Evolutionary conservation across 306 rosid genomes (phyloP), one percentile per base, ranked within the genome.

Genomic region (Vicia sativa): DNA sequence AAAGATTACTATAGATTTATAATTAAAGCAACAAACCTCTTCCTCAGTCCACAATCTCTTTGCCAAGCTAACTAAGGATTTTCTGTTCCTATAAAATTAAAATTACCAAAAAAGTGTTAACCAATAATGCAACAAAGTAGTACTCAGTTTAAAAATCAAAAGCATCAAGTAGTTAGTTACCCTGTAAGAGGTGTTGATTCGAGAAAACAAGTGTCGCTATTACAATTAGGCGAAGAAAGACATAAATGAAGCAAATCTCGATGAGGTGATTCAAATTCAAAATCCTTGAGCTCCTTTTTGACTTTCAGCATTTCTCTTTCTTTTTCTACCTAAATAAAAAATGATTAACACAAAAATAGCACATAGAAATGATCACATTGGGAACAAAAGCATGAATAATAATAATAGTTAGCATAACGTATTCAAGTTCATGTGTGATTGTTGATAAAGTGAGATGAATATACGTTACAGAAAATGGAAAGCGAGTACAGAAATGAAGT

Each of bases 1-100:
- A 8, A 31, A 4, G 6, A 31, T 34, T 34, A 6, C 26, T 23
- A 19, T 23, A 7, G 19, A n/a, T 55, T 25, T 19, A 61, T 46
- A 58, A 50, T 46, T 52, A 19, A 72, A 68, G 44, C 15, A 68
- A 72, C 74, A 18, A 14, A 80, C 92, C 87, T 84, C 84, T 73
- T 84, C 77, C 50, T 76, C 83, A 11, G 83, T 76, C 86, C 92
- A 87, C 48, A 67, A 43, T 54, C 73, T 69, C 57, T 50, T 75
- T 1, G 66, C 25, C 34, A 84, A 85, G 62, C 68, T 81, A 26
- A 56, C 68, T 13, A 68, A 81, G 44, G 72, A 82, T 52, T 35
- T 69, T 34, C 2, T 42, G 57, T 67, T 78, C 67, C 92, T 87
- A 48, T 37, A 41, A 75, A 41, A 49, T 29, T 37, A 73, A 41